These are phyloP conservation scores for Cryptococcus wingfieldii DNA, from an alignment of 1,284 basidiomycete species.

Conservation along the genomic window DNA sequence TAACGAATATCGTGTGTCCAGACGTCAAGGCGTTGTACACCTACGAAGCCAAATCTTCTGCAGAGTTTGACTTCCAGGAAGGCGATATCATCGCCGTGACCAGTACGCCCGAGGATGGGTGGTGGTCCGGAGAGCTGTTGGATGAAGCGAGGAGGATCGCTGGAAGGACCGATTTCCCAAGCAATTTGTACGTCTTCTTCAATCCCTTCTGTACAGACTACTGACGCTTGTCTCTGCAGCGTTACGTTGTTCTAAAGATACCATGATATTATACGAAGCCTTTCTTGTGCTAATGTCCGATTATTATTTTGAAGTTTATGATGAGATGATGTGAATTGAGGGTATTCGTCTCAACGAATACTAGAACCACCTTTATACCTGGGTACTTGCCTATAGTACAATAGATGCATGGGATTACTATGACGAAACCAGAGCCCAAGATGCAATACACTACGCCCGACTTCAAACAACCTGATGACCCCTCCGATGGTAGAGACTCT, in stretches of 20 bases:
- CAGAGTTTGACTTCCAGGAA: slow-evolving; percentile 74
- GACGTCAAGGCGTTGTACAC: slow-evolving; percentile 86
- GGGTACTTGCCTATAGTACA: neutral
- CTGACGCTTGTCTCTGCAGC: neutral
- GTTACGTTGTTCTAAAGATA: slow-evolving; percentile 3
- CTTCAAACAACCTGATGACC: too few species aligned
- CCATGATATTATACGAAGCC: too few species aligned
- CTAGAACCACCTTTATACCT: neutral
- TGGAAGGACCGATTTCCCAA: slow-evolving; percentile 83
- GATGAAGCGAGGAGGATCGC: slow-evolving; percentile 75
- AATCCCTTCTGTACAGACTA: neutral
- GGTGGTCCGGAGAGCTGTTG: slow-evolving; percentile 75
- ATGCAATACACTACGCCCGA: too few species aligned
- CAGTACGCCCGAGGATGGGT: slow-evolving; percentile 84
- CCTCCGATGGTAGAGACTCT: neutral
- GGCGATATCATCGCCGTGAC: slow-evolving; percentile 92
- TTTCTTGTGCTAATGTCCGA: too few species aligned
- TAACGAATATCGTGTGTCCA: slow-evolving; percentile 2
- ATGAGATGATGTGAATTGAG: too few species aligned
- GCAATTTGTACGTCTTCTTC: slow-evolving; percentile 61
- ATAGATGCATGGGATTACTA: neutral
- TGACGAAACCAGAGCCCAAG: too few species aligned
- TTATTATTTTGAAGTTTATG: too few species aligned
- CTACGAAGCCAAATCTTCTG: slow-evolving; percentile 66
- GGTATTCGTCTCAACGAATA: too few species aligned